phyloP scores from a whole-genome alignment of 2,329 filamentous ascomycete genomes.

The Paracamarosporium sp. region DNA sequence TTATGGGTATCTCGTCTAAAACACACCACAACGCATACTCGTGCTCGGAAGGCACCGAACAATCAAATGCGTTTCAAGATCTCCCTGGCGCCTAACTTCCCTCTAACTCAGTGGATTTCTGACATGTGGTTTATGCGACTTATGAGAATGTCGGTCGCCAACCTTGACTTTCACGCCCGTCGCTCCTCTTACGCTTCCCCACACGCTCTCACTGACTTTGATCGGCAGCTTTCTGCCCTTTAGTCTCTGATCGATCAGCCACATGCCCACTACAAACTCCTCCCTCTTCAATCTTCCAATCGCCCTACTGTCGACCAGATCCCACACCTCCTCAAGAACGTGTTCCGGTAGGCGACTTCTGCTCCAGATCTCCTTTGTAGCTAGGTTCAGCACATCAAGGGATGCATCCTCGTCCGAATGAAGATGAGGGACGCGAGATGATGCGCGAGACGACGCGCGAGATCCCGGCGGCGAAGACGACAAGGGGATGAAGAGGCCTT shows the following conservation, averaged over 20 bases:
- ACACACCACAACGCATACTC: neutral
- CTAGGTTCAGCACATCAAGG: conserved; percentile 69
- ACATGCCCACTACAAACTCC: conserved; percentile 84
- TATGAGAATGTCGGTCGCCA: conserved; percentile 3
- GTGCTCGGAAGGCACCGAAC: neutral
- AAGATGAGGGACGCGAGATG: conserved; percentile 6
- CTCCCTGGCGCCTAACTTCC: neutral
- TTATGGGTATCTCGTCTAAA: conserved; percentile 13
- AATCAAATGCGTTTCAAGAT: neutral
- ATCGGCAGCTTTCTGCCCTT: conserved; percentile 78
- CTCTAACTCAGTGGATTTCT: neutral
- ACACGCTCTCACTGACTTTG: conserved; percentile 75
- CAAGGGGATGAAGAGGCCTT: conserved; percentile 57
- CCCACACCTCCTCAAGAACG: conserved; percentile 78
- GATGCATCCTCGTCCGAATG: conserved; percentile 33
- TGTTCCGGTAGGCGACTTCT: conserved; percentile 71
- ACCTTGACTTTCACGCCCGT: conserved; percentile 50
- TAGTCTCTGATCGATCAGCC: conserved; percentile 82
- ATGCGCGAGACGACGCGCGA: conserved; percentile 11
- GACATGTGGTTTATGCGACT: neutral
- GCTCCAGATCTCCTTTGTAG: conserved; percentile 77
- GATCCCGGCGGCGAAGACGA: conserved; percentile 16
- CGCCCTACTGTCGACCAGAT: conserved; percentile 68
- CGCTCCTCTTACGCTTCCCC: conserved; percentile 67
- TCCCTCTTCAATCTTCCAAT: conserved; percentile 66